Evolutionary conservation across 2,329 filamentous ascomycete genomes (phyloP), one percentile per base, ranked within the genome.

Genomic region (Clonostachys rosea): DNA sequence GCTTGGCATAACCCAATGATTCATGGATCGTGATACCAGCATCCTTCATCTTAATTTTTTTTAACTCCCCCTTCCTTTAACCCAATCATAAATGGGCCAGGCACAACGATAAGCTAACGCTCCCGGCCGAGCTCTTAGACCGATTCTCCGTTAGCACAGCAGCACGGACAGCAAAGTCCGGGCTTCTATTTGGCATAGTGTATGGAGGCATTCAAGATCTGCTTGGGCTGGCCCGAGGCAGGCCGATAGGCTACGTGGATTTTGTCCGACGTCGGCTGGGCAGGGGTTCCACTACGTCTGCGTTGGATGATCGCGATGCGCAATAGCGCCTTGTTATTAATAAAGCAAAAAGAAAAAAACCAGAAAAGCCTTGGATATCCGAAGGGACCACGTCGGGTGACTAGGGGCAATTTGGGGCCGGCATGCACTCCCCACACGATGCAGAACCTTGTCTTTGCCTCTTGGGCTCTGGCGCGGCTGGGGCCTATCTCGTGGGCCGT

Each of bases 201-300:
- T 97, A 90, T 67, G 92, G 92, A 20, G 71, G 92, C 36, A 64
- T 86, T 49, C 91, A 97, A 67, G 92, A 97, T 68, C 69, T 76
- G 11, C 64, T 94, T 34, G 82, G 83, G 46, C 73, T 84, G 50
- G 69, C 81, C 45, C 85, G 82, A 62, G 90, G 89, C 47, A 83
- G 87, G 57, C 80, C 75, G 47, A 80, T 91, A 34, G 81, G 82
- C 17, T 95, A 95, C 63, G 70, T 95, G 51, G 83, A 89, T 49
- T 87, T 83, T 56, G 56, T 85, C 46, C 69, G 76, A 54, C 71
- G 74, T 71, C 45, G 49, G 43, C 24, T 30, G 24, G 24, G 24
- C 8, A 30, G 24, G 24, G 24, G 24, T 30, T 9, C 8, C 24
- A 30, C 24, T 30, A 30, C 24, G 24, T 30, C 24, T 30, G 24